Conservation (phyloP, 108 stramenopile species). For the Nannochloropsis oceanica region DNA sequence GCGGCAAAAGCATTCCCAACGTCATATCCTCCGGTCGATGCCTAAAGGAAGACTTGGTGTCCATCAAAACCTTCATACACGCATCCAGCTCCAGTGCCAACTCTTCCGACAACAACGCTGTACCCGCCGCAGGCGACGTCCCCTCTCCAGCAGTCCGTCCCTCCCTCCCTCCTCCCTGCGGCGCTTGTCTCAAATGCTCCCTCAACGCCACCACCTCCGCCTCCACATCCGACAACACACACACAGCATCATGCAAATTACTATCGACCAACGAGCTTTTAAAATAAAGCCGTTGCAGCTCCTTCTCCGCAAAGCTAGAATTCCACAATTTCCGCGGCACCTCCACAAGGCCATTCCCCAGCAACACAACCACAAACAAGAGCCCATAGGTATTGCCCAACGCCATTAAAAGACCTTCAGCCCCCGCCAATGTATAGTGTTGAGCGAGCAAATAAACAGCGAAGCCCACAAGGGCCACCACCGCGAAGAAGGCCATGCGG, state of each 20-base stretch:
- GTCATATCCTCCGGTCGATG: not conserved
- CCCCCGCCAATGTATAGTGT: constrained; percentile 31
- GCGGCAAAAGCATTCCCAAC: not conserved
- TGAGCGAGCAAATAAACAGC: constrained; percentile 17
- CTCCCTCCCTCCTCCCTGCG: not conserved
- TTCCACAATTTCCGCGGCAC: constrained; percentile 55
- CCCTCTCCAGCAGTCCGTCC: too few species aligned
- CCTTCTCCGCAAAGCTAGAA: constrained; percentile 40
- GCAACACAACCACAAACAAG: constrained; percentile 49
- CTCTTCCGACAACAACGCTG: not conserved
- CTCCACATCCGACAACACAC: constrained; percentile 48
- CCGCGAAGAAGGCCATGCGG: constrained; percentile 5
- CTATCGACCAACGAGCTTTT: constrained; percentile 44
- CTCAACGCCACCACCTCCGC: constrained; percentile 1
- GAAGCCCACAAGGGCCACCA: constrained; percentile 29
- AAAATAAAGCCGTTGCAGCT: constrained; percentile 48
- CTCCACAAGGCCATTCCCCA: constrained; percentile 61
- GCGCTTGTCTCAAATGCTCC: not conserved
- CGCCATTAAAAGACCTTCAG: constrained; percentile 51
- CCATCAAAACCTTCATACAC: not conserved
- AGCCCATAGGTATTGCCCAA: constrained; percentile 67
- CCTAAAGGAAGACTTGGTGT: not conserved
- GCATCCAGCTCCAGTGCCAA: not conserved
- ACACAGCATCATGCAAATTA: constrained; percentile 47
- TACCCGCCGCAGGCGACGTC: too few species aligned